phyloP scores from a whole-genome alignment of 2,329 filamentous ascomycete genomes.

The Pseudogymnoascus sp. region DNA sequence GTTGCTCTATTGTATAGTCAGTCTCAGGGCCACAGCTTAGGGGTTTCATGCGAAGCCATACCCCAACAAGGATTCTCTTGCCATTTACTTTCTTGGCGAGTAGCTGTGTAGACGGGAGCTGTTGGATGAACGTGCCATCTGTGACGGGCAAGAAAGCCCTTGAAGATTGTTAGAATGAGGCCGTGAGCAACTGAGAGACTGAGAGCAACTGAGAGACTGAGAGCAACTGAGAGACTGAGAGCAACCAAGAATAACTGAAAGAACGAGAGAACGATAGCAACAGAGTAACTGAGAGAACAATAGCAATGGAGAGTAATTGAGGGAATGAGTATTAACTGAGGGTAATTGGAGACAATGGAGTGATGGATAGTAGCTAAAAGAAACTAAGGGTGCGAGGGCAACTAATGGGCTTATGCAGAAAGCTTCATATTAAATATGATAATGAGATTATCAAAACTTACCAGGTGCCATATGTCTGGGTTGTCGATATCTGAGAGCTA shows the following conservation, averaged over 20 bases:
- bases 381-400: too few relatives aligned
- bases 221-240: not conserved
- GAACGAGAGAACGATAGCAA: too few relatives aligned
- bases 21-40: not conserved
- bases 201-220: not conserved
- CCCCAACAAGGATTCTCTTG: constrained; percentile 16
- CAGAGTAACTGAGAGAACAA: not conserved
- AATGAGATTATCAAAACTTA: not conserved
- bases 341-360: too few relatives aligned
- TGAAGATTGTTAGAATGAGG: not conserved
- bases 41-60: constrained; percentile 10
- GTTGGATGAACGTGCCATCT: constrained; percentile 27
- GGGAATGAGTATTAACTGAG: too few relatives aligned
- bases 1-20: constrained; percentile 25
- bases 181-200: not conserved
- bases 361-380: not conserved
- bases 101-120: constrained; percentile 25
- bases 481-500: constrained; percentile 8
- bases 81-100: constrained; percentile 26
- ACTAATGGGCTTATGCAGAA: too few relatives aligned
- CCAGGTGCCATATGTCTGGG: constrained; percentile 6
- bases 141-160: constrained; percentile 30
- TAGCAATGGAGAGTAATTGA: not conserved
- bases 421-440: not conserved
- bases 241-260: too few relatives aligned